Base-by-base conservation (phyloP, 1,139 yeast genomes). In the Saccharomyces hybrid region DNA sequence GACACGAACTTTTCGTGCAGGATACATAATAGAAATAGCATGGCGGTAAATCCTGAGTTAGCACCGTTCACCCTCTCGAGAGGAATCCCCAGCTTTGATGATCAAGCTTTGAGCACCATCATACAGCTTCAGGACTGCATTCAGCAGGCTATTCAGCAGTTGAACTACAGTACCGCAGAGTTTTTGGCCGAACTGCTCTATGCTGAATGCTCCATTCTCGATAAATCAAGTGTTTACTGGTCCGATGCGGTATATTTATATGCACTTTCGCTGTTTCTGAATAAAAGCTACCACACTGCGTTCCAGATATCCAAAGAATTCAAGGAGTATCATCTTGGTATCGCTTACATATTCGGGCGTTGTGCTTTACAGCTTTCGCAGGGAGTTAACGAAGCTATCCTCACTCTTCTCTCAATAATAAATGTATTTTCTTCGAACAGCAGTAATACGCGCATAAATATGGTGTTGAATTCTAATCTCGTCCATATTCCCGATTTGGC, bases 401-500 rank as follows among this genome's bases (percentile, higher is more conserved):
- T 19, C n/a, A 9, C 44, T 13, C n/a, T 38, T 16, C 13, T 38
- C 8, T 16, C 44, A 19, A 16, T 38, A 38, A 38, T 25, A 19
- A 38, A 38, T 19, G 44, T 52, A 8, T 50, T 57, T n/a, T 46
- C 59, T 19, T 46, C 52, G 27, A 54, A 47, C 41, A 32, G 54
- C 13, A 31, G 47, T 23, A 47, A 51, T 46, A 44, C 48, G 41
- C n/a, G 31, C 26, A n/a, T 52, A 48, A 31, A 52, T 50, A 9
- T 41, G 11, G 44, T 38, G 23, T 13, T 38, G 44, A 38, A 38
- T 19, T 38, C 44, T 13, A 55, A 54, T 26, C 50, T 60, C 38
- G 54, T 57, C n/a, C 54, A 52, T 48, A 58, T 56, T 34, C 96
- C 96, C 0, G 95, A 86, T 64, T 67, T 78, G 31, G 82, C 89